Base-by-base conservation (phyloP, 352 stramenopile genomes). In the Pythium dissotocum region DNA sequence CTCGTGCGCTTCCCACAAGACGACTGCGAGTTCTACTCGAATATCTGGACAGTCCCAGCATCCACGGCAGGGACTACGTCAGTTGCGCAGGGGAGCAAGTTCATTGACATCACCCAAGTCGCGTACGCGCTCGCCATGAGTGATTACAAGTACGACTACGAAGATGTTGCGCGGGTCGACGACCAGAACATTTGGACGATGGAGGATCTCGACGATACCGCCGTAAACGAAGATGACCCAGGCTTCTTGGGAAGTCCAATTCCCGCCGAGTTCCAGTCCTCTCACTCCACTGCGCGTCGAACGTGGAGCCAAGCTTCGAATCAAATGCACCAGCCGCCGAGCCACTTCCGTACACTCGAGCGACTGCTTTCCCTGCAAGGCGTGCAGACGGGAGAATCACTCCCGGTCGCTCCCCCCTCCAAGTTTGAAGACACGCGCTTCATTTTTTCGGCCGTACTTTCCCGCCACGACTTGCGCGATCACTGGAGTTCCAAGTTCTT, bases 11-110 rank as follows among this genome's bases (percentile, higher is more conserved):
- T 81, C 8, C 70, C 75, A 0, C 38, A 56, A 28, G 85, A 94
- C 58, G 81, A 91, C 70, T 87, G 70, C 53, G 85, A 88, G 51
- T 94, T 94, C 72, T 94, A 94, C 75, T 76, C 76, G 42, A 94
- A 94, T 79, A 94, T 94, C 60, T 94, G 85, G 85, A 66, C 13
- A 21, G n/a, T 53, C 12, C 53, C 56, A 0, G 4, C 44, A 16
- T 51, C 46, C 16, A 63, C 28, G 9, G 33, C 54, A 2, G 77
- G 75, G 10, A 54, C 62, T 28, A 48, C 65, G 21, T 53, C 70
- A 3, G 70, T 76, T 73, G 63, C 52, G 64, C 69, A 35, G 63
- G 48, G 42, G n/a, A 63, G 49, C 7, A 79, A 77, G 65, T 80
- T 87, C 38, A 80, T 94, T 32, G 86, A 94, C 61, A 92, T 94